Percentiles rank a stretch among this genome's conserved stretches.
Conservation (phyloP, 192 early-diverging fungal genomes). For the Entrophospora sp. region DNA sequence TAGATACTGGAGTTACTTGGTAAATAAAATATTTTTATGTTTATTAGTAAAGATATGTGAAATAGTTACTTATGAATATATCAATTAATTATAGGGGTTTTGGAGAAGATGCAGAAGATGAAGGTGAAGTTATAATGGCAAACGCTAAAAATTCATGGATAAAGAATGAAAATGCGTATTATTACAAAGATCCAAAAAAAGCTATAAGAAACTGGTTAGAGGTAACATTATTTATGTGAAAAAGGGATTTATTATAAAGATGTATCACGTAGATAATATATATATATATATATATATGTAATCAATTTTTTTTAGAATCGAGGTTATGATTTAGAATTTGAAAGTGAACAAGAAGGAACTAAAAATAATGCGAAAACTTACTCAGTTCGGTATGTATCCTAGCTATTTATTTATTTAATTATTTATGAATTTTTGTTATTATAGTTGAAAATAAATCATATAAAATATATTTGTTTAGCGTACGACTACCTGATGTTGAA, state of each 20-base stretch:
- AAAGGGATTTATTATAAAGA: no score
- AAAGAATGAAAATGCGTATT: constrained; percentile 46
- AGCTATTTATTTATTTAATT: neutral
- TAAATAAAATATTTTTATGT: constrained; percentile 4
- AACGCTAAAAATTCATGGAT: constrained; percentile 18
- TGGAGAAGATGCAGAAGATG: constrained; percentile 66
- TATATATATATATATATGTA: no score
- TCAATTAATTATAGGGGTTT: constrained; percentile 51
- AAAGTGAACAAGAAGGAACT: constrained; percentile 37
- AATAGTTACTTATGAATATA: neutral
- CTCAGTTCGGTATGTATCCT: constrained; percentile 25
- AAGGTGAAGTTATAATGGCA: constrained; percentile 35
- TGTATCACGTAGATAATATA: no score
- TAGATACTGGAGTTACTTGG: constrained; percentile 28
- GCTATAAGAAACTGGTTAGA: constrained; percentile 54
- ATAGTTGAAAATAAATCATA: neutral
- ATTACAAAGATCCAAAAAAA: constrained; percentile 59
- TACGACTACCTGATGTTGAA: constrained; percentile 33
- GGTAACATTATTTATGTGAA: no score
- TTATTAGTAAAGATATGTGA: neutral
- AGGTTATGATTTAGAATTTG: constrained; percentile 35
- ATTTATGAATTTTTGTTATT: neutral
- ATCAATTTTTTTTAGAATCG: constrained; percentile 12
- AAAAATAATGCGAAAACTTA: constrained; percentile 31
- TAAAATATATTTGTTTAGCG: constrained; percentile 4